Conservation (phyloP, 2,329 filamentous ascomycete genomes). For the Apiospora phragmitis region DNA sequence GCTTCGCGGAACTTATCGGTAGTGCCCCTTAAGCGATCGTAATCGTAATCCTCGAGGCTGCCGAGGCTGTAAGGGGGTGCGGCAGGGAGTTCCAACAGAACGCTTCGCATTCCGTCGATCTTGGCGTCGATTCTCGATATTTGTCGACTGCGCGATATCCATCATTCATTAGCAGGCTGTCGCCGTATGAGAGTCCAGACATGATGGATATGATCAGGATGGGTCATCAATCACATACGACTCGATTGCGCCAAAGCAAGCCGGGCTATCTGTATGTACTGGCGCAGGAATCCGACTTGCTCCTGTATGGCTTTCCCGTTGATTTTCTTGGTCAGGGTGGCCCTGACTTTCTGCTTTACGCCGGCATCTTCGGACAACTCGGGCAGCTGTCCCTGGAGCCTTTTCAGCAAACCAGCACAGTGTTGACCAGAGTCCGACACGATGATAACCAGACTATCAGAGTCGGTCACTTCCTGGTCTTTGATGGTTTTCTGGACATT, state of each 20-base stretch:
- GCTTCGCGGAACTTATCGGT: not conserved
- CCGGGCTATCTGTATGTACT: not conserved
- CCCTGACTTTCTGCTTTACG: not conserved
- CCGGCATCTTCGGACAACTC: not conserved
- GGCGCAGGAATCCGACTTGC: not conserved
- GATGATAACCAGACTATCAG: not conserved
- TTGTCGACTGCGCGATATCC: not conserved
- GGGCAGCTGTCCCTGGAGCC: not conserved
- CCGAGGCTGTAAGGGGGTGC: not conserved
- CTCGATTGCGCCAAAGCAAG: not conserved
- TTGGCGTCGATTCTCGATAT: not conserved
- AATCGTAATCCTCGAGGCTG: not conserved
- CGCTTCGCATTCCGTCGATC: not conserved
- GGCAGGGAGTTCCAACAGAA: not conserved
- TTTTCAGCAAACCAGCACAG: not conserved
- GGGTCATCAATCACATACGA: too few species aligned
- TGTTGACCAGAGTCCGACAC: not conserved
- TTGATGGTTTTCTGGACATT: not conserved
- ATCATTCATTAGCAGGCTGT: not conserved
- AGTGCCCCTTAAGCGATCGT: not conserved
- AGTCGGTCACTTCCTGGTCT: not conserved
- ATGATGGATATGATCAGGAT: too few species aligned
- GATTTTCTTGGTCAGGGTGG: not conserved
- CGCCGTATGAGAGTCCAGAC: too few species aligned
- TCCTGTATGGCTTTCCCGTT: not conserved